phyloP scores from a whole-genome alignment of 345 rosid species.

The Populus euphratica region DNA sequence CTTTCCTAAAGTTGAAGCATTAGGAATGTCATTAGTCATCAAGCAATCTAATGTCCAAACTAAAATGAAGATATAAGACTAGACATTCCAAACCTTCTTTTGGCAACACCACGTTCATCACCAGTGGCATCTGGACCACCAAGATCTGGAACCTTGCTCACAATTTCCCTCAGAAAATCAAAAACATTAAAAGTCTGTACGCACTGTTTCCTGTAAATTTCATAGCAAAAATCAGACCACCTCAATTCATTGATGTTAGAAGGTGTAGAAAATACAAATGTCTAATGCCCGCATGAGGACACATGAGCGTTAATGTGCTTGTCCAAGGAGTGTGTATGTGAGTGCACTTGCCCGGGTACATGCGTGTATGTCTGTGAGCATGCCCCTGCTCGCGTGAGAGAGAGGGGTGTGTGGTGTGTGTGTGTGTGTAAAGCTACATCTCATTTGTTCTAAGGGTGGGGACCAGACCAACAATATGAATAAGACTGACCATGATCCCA shows the following conservation, averaged over 20 bases:
- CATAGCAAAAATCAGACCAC: background rate
- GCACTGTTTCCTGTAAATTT: constrained; percentile 39
- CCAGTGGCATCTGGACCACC: constrained; percentile 38
- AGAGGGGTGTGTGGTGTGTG: too few species aligned
- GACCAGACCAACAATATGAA: too few species aligned
- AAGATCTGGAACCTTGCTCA: constrained; percentile 56
- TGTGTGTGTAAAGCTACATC: too few species aligned
- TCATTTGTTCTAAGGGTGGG: too few species aligned
- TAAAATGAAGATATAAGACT: background rate
- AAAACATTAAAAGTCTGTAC: constrained; percentile 38
- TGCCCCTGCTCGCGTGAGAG: too few species aligned
- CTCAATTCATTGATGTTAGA: background rate
- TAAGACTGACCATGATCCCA: too few species aligned
- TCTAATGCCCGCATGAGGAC: too few species aligned
- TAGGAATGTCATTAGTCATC: background rate
- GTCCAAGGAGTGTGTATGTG: too few species aligned
- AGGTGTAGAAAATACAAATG: background rate
- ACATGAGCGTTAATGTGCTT: too few species aligned
- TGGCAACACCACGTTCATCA: constrained; percentile 44
- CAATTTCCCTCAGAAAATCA: constrained; percentile 49
- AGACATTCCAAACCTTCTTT: constrained; percentile 32
- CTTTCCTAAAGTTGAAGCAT: constrained; percentile 38
- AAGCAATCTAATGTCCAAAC: background rate
- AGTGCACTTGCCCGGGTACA: too few species aligned
- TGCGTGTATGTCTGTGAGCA: too few species aligned